Base-by-base conservation (phyloP, 352 stramenopile species). In the Phytopythium litorale region DNA sequence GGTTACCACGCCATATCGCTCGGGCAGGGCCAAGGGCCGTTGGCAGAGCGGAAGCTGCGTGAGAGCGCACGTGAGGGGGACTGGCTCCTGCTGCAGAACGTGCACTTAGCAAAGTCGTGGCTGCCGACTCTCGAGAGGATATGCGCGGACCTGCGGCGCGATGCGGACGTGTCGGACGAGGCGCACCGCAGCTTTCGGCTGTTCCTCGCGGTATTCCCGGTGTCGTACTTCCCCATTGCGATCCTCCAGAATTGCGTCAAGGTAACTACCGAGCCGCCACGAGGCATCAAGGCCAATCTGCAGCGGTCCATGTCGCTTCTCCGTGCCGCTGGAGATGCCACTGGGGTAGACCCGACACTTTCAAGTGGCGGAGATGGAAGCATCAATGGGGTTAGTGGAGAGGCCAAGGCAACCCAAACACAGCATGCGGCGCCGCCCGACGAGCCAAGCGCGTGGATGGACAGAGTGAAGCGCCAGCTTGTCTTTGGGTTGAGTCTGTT, bases 221-320 rank as follows among this genome's bases (percentile, higher is more conserved):
- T 76, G 1, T 21, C 65, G 1, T 91, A 91, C 40, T 92, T 94
- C 30, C 82, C 86, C 5, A 78, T 92, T 38, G 69, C 68, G 33
- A 82, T 94, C 15, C 55, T 94, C 6, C 83, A 92, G 53, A 89
- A 86, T 25, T 75, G 75, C 23, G 81, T 93, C 1, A 94, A 94
- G 61, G 73, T 94, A 32, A 93, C 86, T 28, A 90, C 79, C 19
- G 86, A 94, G 43, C 81, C 84, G 7, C 84, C 86, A 1, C 85
- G 73, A 37, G 86, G 86, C 0, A 72, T 92, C 28, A 87, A 88
- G 49, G 79, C 86, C 35, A 93, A 92, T 54, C 35, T 94, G 18
- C 78, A 85, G 23, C 83, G 76, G 1, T 90, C 81, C 5, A 87
- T 91, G 72, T 65, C 66, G 25, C 71, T 90, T 0, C 52, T 88